Base-by-base conservation (phyloP, 805 yeast species). In the Pichia gijzeniarum region DNA sequence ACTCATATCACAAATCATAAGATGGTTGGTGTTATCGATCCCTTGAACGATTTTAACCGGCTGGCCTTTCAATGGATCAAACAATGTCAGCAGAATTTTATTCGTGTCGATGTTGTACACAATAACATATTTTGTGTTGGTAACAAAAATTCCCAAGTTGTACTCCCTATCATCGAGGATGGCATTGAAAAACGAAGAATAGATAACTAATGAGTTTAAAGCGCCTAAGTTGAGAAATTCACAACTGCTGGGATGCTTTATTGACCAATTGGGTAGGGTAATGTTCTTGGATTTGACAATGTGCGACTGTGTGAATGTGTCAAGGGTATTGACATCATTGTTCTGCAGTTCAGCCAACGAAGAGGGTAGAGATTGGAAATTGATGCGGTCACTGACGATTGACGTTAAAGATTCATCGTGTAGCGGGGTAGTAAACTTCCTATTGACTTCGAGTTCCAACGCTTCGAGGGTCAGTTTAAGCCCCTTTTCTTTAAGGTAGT, bases 401-500 rank as follows among this genome's bases (percentile, higher is more conserved):
- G 63, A 56, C 28, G 56, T 59, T 19, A 72, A 52, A 0, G 69
- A 52, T 48, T 69, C 74, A 21, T 62, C 69, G 2, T 63, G 40
- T 3, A 22, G 41, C 4, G 48, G 38, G n/a, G 18, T 35, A n/a
- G 45, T 43, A 41, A 56, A 57, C 33, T 55, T 58, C 36, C 48
- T 60, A 10, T 76, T 74, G 38, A 68, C 55, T 45, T 77, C 81
- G 14, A 53, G 49, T 50, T 79, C 74, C 40, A 82, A 75, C 2
- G 65, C 54, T n/a, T 60, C 56, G 13, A 81, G 60, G 0, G 90
- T 76, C 0, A 63, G 64, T 1, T 45, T 49, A 39, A 69, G 71
- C 1, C 77, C 75, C 25, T 77, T 69, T n/a, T 69, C 63, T 25
- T 68, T 59, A n/a, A 84, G 67, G 51, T 75, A 83, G 27, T 79